phyloP scores from a whole-genome alignment of 345 rosid species.

The Populus davidiana region DNA sequence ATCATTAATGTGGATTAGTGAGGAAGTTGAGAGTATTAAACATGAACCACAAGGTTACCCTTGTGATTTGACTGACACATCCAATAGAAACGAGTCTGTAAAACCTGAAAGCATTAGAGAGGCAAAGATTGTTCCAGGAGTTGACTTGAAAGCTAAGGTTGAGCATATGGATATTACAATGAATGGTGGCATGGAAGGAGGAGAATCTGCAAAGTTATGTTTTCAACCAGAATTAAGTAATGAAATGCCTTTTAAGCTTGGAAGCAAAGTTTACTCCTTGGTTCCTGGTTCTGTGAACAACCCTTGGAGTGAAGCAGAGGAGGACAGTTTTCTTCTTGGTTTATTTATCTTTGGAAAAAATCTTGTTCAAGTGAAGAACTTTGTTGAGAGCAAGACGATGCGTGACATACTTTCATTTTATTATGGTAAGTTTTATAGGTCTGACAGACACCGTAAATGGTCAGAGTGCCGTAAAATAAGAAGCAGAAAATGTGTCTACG shows the following conservation, averaged over 20 bases:
- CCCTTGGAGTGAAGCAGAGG: slow-evolving; percentile 47
- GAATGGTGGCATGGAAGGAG: slow-evolving; percentile 4
- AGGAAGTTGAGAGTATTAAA: slow-evolving; percentile 18
- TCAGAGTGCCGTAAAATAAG: slow-evolving; percentile 54
- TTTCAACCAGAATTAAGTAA: slow-evolving; percentile 12
- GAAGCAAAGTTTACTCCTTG: slow-evolving; percentile 10
- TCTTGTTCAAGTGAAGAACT: slow-evolving; percentile 50
- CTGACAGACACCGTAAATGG: slow-evolving; percentile 57
- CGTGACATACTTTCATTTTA: slow-evolving; percentile 64
- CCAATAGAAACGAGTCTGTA: slow-evolving; percentile 5
- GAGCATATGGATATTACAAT: slow-evolving; percentile 11
- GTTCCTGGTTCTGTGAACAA: slow-evolving; percentile 51
- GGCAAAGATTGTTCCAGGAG: neutral
- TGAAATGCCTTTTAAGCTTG: slow-evolving; percentile 18
- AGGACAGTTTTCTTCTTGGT: slow-evolving; percentile 59
- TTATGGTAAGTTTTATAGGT: slow-evolving; percentile 61
- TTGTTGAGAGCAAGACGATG: slow-evolving; percentile 54
- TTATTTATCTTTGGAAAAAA: slow-evolving; percentile 69
- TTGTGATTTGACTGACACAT: slow-evolving; percentile 8
- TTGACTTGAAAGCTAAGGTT: slow-evolving; percentile 15
- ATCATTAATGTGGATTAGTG: slow-evolving; percentile 47
- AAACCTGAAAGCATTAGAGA: slow-evolving; percentile 19
- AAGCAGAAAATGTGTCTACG: slow-evolving; percentile 46
- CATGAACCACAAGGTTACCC: slow-evolving; percentile 20
- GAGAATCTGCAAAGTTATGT: slow-evolving; percentile 15